Evolutionary conservation across 495 filamentous ascomycete species (phyloP), one percentile per base, ranked within the genome.

Genomic region (Aspergillus kassunensis): DNA sequence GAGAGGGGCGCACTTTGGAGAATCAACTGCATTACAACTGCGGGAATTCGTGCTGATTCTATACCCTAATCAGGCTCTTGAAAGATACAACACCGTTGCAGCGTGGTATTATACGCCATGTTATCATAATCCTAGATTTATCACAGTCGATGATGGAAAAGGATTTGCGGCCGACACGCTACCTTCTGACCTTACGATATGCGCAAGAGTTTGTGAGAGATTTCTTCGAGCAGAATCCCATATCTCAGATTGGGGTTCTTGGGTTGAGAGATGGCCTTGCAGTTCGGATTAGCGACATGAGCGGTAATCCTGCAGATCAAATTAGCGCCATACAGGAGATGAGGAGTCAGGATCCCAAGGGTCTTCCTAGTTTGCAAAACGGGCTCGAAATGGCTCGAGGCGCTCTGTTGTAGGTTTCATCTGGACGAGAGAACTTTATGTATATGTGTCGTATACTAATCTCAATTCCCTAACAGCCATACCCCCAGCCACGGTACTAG

Each of bases 191-290:
- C 8, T 78, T 97, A 53, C 84, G 84, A 57, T 95, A 91, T 72
- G 88, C 91, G 39, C 79, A 86, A 53, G 86, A 89, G 52, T 97
- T 96, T 65, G 86, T 97, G 31, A 79, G 84, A 39, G 95, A 97
- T 58, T 98, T 90, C 70, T 98, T 97, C 65, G 92, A 97, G 67
- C 93, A 98, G 67, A 98, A 98, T 54, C 93, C 93, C n/a, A 97
- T 98, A 66, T 93, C 89, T 24, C 95, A 98, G 63, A 77, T 98
- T 31, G 90, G 87, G 12, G 83, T 97, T 19, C 72, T 98, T 34
- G 92, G 88, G 40, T 91, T 96, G 82, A 83, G 86, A 36, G 95
- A 97, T 68, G 93, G 93, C 12, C 73, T 97, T 13, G 91, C 91
- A 7, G 68, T 93, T 8, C 74, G 89, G 30, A 81, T 98, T 44